Conservation (phyloP, 1,284 basidiomycete species). For the Coniferiporia sulphurascens region DNA sequence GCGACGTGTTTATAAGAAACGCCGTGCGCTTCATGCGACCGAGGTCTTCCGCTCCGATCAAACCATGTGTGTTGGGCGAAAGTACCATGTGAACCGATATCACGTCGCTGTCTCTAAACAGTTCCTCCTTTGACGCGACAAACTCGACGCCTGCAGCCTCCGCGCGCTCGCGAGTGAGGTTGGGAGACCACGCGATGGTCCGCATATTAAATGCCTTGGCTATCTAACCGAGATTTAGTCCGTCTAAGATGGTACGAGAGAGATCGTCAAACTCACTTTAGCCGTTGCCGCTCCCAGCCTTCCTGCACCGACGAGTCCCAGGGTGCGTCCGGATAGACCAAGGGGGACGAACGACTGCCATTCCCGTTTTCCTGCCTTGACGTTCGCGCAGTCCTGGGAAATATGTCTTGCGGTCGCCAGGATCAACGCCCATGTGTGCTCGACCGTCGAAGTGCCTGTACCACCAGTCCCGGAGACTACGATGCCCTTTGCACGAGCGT, state of each 20-base stretch:
- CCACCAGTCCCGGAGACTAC: constrained; percentile 51
- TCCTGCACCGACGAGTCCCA: constrained; percentile 58
- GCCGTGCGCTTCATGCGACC: constrained; percentile 48
- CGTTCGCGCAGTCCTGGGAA: constrained; percentile 34
- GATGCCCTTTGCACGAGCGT: constrained; percentile 48
- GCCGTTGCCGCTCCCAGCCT: constrained; percentile 46
- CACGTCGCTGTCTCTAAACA: constrained; percentile 51
- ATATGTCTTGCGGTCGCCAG: constrained; percentile 52
- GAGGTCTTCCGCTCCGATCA: constrained; percentile 45
- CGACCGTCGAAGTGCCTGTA: constrained; percentile 41
- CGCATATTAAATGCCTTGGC: constrained; percentile 56
- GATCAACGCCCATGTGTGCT: constrained; percentile 65
- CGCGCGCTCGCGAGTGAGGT: constrained; percentile 55
- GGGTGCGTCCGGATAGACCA: constrained; percentile 47
- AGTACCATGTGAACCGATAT: constrained; percentile 57
- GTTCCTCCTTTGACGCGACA: constrained; percentile 44
- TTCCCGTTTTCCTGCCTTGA: constrained; percentile 39
- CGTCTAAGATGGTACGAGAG: not conserved
- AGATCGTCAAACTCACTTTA: constrained; percentile 31
- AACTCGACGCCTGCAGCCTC: constrained; percentile 45
- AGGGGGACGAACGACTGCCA: constrained; percentile 57
- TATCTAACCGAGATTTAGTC: constrained; percentile 33
- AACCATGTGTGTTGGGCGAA: constrained; percentile 43
- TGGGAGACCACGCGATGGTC: constrained; percentile 59
- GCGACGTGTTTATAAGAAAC: constrained; percentile 58